Conservation (phyloP, 768 basidiomycete species). For the Russula compacta region DNA sequence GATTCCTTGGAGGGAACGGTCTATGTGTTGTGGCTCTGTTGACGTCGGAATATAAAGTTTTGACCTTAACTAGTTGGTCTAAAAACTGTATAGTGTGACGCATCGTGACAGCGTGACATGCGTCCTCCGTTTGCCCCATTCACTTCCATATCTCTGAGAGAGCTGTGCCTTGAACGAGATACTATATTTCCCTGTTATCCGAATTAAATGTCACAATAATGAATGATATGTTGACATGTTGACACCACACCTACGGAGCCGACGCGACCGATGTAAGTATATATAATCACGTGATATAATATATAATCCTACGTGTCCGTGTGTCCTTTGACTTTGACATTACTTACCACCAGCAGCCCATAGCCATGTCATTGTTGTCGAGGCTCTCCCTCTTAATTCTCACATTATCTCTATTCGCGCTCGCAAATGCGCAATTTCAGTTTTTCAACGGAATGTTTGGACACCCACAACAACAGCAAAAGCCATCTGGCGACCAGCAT, state of each 20-base stretch:
- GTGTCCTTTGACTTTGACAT: too few species aligned
- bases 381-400: conserved; percentile 3
- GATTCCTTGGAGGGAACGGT: background rate
- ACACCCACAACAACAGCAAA: conserved; percentile 17
- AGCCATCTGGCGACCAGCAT: conserved; percentile 16
- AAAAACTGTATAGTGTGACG: conserved; percentile 18
- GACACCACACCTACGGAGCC: too few species aligned
- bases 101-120: conserved; percentile 23
- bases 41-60: conserved; percentile 16
- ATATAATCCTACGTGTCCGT: background rate
- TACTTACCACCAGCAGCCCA: background rate
- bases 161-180: too few species aligned
- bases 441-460: conserved; percentile 21
- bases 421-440: conserved; percentile 18
- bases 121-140: too few species aligned
- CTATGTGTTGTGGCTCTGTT: background rate
- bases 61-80: background rate
- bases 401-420: background rate
- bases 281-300: background rate
- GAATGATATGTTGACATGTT: too few species aligned
- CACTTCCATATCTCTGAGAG: too few species aligned
- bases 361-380: background rate
- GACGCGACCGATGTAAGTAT: too few species aligned
- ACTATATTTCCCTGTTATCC: too few species aligned
- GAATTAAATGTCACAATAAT: too few species aligned